Base-by-base conservation (phyloP, 225 moss, liverwort and hornwort species). In the Sphagnum contortum region DNA sequence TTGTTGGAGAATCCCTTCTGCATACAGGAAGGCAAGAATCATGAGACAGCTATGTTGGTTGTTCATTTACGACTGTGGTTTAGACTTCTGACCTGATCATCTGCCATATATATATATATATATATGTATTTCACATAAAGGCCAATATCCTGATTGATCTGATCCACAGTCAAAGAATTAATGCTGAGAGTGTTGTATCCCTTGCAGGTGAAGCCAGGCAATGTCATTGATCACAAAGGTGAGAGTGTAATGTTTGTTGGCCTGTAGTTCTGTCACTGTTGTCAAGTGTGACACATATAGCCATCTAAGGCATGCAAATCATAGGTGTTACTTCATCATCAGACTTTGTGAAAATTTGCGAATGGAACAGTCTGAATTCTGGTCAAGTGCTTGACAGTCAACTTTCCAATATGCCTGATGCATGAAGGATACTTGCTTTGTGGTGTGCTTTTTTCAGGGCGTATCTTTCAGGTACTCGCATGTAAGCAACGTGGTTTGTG, bases 191-290 rank as follows among this genome's bases (percentile, higher is more conserved):
- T 5, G 60, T 4, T 59, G 60, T 52, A 52, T 62, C 45, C 45
- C 46, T 7, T 75, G 57, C 83, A 96, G 92, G 92, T 98, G 72
- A 98, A 93, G 83, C 70, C 80, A 73, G 96, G 96, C 57, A 90
- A 90, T 63, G 83, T 98, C 48, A 80, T 98, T 57, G 92, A 93
- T 75, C 91, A 89, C 68, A 98, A 93, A 84, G 96, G 96, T 96
- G 76, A 81, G 82, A 47, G 9, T 50, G 61, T 60, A 59, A 55
- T 66, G 62, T 45, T 50, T 61, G 12, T 9, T 55, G 9, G 7
- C 9, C 52, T 52, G 6, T 52, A 5, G 4, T 9, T 9, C 49
- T 50, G 44, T 5, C 57, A 47, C 60, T 59, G 57, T 64, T 48
- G 51, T 50, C 13, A 63, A 12, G 2, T 64, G 3, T n/a, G 11